A percentile compares a stretch with the other conserved stretches of the same genome.
These are phyloP conservation scores for Haplosporangium sp. DNA, from an alignment of 371 early-diverging fungal genomes.

Conservation along the genomic window DNA sequence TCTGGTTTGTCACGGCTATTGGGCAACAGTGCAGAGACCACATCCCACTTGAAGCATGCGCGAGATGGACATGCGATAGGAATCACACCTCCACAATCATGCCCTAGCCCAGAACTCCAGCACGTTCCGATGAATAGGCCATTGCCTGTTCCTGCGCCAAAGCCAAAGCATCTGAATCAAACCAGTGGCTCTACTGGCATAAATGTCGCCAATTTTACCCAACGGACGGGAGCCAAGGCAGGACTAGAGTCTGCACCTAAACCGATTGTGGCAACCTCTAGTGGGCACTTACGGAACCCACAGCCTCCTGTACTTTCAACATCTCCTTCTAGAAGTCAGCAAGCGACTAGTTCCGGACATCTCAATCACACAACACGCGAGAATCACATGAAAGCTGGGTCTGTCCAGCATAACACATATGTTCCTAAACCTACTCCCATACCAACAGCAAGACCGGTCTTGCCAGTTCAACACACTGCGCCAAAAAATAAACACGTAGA, in stretches of 20 bases:
- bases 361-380: background rate
- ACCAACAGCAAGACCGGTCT: conserved; percentile 20
- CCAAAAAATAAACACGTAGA: background rate
- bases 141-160: conserved; percentile 43
- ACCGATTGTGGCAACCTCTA: conserved; percentile 5
- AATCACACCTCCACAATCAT: conserved; percentile 4
- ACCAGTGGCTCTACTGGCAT: background rate
- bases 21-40: background rate
- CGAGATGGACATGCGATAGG: conserved; percentile 11
- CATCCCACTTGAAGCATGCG: conserved; percentile 13
- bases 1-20: conserved; percentile 33
- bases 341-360: conserved; percentile 21
- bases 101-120: conserved; percentile 20
- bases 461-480: conserved; percentile 7
- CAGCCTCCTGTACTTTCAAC: conserved; percentile 4
- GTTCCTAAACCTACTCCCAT: conserved; percentile 27
- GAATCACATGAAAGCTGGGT: background rate
- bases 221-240: background rate
- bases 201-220: background rate
- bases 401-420: conserved; percentile 23
- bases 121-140: conserved; percentile 50
- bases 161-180: conserved; percentile 33
- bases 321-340: conserved; percentile 11
- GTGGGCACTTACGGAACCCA: conserved; percentile 19
- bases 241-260: conserved; percentile 7